phyloP scores from a whole-genome alignment of 2,329 filamentous ascomycete species.

The Cadophora sp. region DNA sequence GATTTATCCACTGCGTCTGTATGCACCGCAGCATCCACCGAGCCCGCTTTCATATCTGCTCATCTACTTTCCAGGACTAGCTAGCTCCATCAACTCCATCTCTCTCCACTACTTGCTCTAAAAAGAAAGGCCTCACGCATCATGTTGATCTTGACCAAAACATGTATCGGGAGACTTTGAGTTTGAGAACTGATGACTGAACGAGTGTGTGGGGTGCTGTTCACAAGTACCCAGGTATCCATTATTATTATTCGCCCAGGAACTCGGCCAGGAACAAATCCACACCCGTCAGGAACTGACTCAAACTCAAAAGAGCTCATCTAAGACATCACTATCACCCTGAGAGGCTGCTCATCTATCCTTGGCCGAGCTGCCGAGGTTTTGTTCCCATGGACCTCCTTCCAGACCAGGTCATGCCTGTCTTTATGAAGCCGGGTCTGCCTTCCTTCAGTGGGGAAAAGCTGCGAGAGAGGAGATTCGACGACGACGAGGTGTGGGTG shows the following conservation, averaged over 20 bases:
- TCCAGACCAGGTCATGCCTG: slow-evolving; percentile 16
- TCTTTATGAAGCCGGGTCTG: not conserved
- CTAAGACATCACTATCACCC: slow-evolving; percentile 5
- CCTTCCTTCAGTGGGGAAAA: slow-evolving; percentile 15
- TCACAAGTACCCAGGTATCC: not conserved
- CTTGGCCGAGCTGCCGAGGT: not conserved
- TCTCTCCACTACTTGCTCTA: slow-evolving; percentile 5
- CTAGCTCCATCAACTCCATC: not conserved
- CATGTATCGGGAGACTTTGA: not conserved
- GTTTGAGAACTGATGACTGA: not conserved
- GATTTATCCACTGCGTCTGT: not conserved
- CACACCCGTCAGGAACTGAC: not conserved
- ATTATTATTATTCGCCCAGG: not conserved
- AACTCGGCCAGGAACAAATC: not conserved
- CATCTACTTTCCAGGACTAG: not conserved
- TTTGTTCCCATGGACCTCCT: slow-evolving; percentile 10
- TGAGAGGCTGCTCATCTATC: not conserved
- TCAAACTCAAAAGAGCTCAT: not conserved
- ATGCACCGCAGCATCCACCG: not conserved
- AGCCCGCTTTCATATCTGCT: slow-evolving; percentile 1
- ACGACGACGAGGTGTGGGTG: slow-evolving; percentile 15
- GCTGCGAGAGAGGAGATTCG: not conserved
- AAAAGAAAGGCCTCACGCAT: slow-evolving; percentile 13
- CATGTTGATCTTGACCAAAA: not conserved
- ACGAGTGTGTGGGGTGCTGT: not conserved